Evolutionary conservation across 2,329 filamentous ascomycete genomes (phyloP), one percentile per base, ranked within the genome.

Genomic region (Didymella segeticola): DNA sequence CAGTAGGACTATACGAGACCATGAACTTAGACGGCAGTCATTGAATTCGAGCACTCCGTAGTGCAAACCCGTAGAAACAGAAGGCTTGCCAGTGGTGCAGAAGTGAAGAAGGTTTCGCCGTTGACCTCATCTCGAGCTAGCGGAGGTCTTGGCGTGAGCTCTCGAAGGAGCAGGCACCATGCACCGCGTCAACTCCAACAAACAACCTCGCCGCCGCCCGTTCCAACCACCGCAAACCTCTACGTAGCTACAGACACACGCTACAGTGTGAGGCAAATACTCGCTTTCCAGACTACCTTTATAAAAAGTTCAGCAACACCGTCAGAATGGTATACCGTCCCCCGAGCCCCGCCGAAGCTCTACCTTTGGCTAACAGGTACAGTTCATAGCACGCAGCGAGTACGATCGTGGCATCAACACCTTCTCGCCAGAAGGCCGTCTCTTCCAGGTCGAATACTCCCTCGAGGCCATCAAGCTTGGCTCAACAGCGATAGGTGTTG

Each of bases 391-490:
- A 85, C 91, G 95, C 82, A 98, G 93, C 77, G 95, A 99, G 93
- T 99, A 99, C 83, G 95, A 98, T 83, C 92, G 93, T 79, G 93
- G 93, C 73, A 97, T 98, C 86, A 98, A 97, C 86, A 99, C 95
- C 85, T 99, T 99, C 86, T 99, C 95, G 70, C 95, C 95, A 58
- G 95, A 99, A 86, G 95, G 95, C 73, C 95, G 95, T 80, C 90
- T 99, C 78, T 99, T 99, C 86, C 95, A 99, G 83, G 95, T 99
- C 83, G 95, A 99, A 89, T 99, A 99, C 87, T 98, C 95, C 56
- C 89, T 99, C 78, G 95, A 99, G 83, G 95, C 95, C 79, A 99
- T 99, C 86, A 99, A 99, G 84, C 90, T 98, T 66, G 95, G 95
- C 67, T 96, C 91, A 71, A 99, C 95, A 67, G 95, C 95, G 74